Conservation (phyloP, 2,329 filamentous ascomycete genomes). For the Nemania sp. region DNA sequence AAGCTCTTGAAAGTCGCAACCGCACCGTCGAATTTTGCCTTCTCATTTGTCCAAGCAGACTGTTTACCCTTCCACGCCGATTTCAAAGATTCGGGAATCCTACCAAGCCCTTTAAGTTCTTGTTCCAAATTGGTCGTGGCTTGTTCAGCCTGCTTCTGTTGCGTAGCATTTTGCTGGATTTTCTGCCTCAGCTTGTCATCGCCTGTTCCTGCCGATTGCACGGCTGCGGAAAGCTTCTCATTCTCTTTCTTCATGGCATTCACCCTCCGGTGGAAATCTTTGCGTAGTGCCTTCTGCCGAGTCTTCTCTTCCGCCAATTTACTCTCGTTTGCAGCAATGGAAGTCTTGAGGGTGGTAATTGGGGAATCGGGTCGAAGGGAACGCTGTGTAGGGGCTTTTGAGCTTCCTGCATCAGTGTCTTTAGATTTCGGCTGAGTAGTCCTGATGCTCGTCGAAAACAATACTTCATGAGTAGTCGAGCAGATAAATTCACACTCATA, state of each 20-base stretch:
- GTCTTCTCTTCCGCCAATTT: conserved; percentile 71
- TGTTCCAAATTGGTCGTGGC: conserved; percentile 58
- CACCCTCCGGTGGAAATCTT: conserved; percentile 72
- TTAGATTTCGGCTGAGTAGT: conserved; percentile 58
- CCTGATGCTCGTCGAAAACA: conserved; percentile 73
- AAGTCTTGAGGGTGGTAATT: conserved; percentile 74
- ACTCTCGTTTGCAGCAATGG: conserved; percentile 71
- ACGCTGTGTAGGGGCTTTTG: conserved; percentile 53
- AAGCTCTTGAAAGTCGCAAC: conserved; percentile 58
- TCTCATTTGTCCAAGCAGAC: conserved; percentile 56
- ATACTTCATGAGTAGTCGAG: conserved; percentile 63
- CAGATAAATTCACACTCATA: conserved; percentile 80
- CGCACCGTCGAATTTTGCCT: conserved; percentile 62
- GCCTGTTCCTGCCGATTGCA: conserved; percentile 69
- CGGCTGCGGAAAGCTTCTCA: conserved; percentile 66
- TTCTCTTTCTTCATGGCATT: conserved; percentile 73
- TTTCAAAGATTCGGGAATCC: conserved; percentile 64
- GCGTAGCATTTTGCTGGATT: conserved; percentile 73
- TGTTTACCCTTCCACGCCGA: conserved; percentile 60
- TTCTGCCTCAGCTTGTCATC: conserved; percentile 78
- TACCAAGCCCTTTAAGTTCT: conserved; percentile 67
- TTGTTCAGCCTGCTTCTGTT: conserved; percentile 66
- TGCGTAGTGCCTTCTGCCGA: conserved; percentile 70
- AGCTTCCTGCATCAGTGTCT: conserved; percentile 42
- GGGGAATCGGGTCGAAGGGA: conserved; percentile 75